phyloP scores from a whole-genome alignment of 306 rosid genomes.

The Boehmeria nivea region DNA sequence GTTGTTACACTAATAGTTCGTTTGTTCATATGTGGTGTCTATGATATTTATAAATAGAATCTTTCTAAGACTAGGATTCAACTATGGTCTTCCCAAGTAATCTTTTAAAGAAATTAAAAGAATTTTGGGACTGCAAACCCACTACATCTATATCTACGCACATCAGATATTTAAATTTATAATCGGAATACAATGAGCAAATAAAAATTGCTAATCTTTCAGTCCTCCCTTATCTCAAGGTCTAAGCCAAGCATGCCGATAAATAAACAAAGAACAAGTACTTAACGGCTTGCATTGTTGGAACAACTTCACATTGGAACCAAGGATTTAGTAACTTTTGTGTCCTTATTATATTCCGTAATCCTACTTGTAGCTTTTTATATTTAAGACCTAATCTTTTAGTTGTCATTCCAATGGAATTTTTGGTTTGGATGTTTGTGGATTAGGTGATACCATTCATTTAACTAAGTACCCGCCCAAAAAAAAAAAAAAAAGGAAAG shows the following conservation, averaged over 20 bases:
- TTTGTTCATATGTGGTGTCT: no score
- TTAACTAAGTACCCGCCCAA: constrained; percentile 4
- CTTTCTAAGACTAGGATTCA: neutral
- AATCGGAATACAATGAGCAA: no score
- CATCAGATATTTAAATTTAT: neutral
- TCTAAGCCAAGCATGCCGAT: neutral
- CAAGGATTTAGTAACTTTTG: constrained; percentile 3
- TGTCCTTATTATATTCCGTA: neutral
- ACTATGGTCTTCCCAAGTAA: neutral
- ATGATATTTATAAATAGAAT: no score
- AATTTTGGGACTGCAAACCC: constrained; percentile 10
- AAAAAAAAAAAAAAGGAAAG: no score
- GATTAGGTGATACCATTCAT: neutral
- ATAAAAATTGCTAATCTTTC: neutral
- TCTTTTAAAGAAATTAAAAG: neutral
- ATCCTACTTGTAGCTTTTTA: neutral
- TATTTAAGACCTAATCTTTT: neutral
- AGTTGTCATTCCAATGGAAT: constrained; percentile 18
- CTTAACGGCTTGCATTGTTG: constrained; percentile 4
- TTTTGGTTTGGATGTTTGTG: constrained; percentile 12
- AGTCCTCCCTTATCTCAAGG: neutral
- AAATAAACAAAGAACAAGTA: neutral
- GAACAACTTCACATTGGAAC: constrained; percentile 9
- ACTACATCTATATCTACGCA: constrained; percentile 4
- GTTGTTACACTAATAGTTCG: no score